These are phyloP conservation scores for Hortaea sp. DNA, from an alignment of 2,329 filamentous ascomycete species.

Conservation along the genomic window DNA sequence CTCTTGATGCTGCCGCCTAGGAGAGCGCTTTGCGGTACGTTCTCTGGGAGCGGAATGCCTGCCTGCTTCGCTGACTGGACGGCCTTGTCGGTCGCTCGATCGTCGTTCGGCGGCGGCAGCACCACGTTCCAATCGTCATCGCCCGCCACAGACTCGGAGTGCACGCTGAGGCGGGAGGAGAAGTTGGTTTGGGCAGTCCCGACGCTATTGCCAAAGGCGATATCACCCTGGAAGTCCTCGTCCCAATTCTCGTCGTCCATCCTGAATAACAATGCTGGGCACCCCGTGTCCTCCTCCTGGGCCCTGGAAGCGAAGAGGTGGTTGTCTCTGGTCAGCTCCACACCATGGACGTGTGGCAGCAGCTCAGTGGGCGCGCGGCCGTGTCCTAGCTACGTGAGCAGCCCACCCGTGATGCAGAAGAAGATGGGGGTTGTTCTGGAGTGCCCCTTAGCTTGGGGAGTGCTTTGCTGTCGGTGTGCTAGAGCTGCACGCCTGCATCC, in stretches of 20 bases:
- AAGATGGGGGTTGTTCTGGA: too few species aligned
- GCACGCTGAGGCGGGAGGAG: slow-evolving; percentile 71
- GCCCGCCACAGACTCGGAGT: slow-evolving; percentile 59
- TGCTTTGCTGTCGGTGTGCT: too few species aligned
- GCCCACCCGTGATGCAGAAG: too few species aligned
- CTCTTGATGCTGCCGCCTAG: slow-evolving; percentile 89
- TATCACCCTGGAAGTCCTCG: slow-evolving; percentile 53
- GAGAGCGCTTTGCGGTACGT: slow-evolving; percentile 79
- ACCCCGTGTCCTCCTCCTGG: background rate
- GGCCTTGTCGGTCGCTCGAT: slow-evolving; percentile 71
- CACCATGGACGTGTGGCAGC: background rate
- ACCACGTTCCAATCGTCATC: slow-evolving; percentile 86
- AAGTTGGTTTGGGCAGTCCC: slow-evolving; percentile 61
- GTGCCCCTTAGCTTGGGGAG: too few species aligned
- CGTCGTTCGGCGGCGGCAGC: slow-evolving; percentile 69
- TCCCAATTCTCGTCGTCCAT: slow-evolving; percentile 53
- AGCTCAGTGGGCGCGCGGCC: too few species aligned
- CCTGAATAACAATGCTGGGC: background rate
- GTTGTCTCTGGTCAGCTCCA: background rate
- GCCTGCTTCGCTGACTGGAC: slow-evolving; percentile 79
- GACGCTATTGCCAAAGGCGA: slow-evolving; percentile 43
- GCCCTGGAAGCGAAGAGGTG: background rate
- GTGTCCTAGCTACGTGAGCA: too few species aligned
- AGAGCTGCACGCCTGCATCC: too few species aligned
- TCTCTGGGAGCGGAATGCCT: slow-evolving; percentile 81